Evolutionary conservation across 345 rosid species (phyloP).

Genomic region (Arabidopsis arenosa): DNA sequence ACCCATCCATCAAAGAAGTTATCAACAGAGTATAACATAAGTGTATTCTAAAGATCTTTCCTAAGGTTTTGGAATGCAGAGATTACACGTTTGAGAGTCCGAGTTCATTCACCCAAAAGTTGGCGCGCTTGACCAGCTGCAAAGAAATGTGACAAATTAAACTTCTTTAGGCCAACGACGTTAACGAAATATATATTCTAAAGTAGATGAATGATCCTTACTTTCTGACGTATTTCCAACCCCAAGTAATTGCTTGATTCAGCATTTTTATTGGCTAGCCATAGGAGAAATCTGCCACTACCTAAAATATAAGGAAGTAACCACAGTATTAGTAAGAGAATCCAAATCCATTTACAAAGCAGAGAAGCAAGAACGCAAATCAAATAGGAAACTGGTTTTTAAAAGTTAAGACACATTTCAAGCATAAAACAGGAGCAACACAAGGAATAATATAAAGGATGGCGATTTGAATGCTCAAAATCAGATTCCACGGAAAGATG

Average conservation of each 20-base stretch:
- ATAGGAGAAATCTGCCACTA: constrained; percentile 91
- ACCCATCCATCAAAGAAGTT: constrained; percentile 31
- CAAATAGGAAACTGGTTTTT: background rate
- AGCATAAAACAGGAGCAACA: background rate
- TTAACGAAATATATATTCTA: constrained; percentile 32
- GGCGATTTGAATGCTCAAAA: background rate
- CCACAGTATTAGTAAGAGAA: constrained; percentile 6
- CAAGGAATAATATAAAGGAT: background rate
- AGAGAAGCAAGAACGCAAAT: background rate
- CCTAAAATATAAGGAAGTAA: constrained; percentile 50
- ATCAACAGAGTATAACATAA: constrained; percentile 9
- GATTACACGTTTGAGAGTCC: constrained; percentile 74
- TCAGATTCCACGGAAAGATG: constrained; percentile 6
- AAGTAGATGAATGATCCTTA: constrained; percentile 49
- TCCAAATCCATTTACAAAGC: constrained; percentile 10
- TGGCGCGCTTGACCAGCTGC: constrained; percentile 86
- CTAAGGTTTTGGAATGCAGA: constrained; percentile 25
- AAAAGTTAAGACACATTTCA: background rate
- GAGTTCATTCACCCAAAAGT: constrained; percentile 78
- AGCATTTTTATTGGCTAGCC: constrained; percentile 74
- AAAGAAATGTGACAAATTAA: constrained; percentile 29
- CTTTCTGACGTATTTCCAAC: constrained; percentile 83
- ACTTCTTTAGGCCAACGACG: constrained; percentile 29
- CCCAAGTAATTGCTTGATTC: constrained; percentile 79
- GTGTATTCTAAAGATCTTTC: background rate